Base-by-base conservation (phyloP, 1,139 yeast species). In the Geotrichum fermentans region DNA sequence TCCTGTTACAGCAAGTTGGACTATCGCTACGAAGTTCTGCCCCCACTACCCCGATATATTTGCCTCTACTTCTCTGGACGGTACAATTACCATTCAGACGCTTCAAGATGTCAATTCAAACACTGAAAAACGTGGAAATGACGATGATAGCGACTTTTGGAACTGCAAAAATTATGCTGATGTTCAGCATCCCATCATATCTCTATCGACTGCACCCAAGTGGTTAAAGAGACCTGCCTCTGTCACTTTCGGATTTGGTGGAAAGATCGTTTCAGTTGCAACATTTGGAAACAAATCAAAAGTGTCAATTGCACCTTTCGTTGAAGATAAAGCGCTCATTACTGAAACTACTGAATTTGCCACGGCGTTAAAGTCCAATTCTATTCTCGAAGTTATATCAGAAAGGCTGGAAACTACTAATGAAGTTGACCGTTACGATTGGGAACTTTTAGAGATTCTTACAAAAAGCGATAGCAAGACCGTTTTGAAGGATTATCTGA, bases 61-160 rank as follows among this genome's bases (percentile, higher is more conserved):
- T 71, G 98, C 97, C 6, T 79, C 90, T 51, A 94, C 97, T 22
- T 86, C 96, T 13, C 87, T 86, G 59, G 97, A 90, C 66, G 95
- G 95, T 51, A 87, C 85, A 64, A 76, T 94, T 52, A 70, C 13
- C 30, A 28, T 28, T 28, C 30, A 8, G 30, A 8, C 13, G 30
- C 30, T 13, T 28, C 30, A 8, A 28, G 30, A 8, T 28, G 30
- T 28, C 8, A 28, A 13, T 28, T 28, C 13, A 28, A 13, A 28
- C 8, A 67, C 53, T 35, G 43, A 49, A 46, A 44, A 53, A 16
- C 44, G 54, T 6, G 45, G 47, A 11, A 43, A 51, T 29, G 58
- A 52, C 4, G 57, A 52, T 13, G 60, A 59, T 30, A 46, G 50
- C 4, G 97, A 89, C 59, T 92, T 92, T 65, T 92, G 97, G 97